Base-by-base conservation (phyloP, 805 yeast genomes). In the Candida pseudofarinosa region DNA sequence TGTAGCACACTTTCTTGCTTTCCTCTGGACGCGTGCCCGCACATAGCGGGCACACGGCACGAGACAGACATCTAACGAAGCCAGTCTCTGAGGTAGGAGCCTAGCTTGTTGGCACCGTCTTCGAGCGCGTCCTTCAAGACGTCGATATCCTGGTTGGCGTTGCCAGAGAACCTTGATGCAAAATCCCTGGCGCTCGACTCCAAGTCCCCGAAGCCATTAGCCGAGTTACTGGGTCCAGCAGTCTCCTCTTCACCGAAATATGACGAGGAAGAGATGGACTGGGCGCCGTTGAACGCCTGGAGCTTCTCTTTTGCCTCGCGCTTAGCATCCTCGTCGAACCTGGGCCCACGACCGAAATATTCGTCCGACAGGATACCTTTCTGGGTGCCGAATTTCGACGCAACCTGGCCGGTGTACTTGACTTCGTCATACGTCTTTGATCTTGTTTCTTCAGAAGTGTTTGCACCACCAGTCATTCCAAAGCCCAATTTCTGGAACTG, bases 361-460 rank as follows among this genome's bases (percentile, higher is more conserved):
- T 90, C 95, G 65, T 93, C 98, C 1, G 97, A 90, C 0, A 98
- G 93, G 49, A 93, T 93, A 38, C 90, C 96, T 75, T 88, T 91
- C 62, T 90, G 97, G 33, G 69, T 71, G 43, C 97, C 97, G 60
- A 77, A 93, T 68, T 88, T 87, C 56, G 71, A 73, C 32, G 79
- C 80, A 23, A 85, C 85, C 50, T 82, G 83, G 31, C 93, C 93
- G 1, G 88, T 80, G 60, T 85, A 85, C 52, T 74, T 73, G 42
- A 77, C 79, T 35, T 79, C 82, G 32, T 77, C 65, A 20, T 79
- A 78, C 35, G 74, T 70, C 49, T 63, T 58, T 35, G 58, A 56
- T 14, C 46, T 39, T n/a, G 41, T 39, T 19, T 47, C 41, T 12
- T 54, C 37, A 39, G 67, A 64, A n/a, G 67, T 64, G 34, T 85